Evolutionary conservation across 2,329 filamentous ascomycete genomes (phyloP), one percentile per base, ranked within the genome.

Genomic region (Talaromyces piceae): DNA sequence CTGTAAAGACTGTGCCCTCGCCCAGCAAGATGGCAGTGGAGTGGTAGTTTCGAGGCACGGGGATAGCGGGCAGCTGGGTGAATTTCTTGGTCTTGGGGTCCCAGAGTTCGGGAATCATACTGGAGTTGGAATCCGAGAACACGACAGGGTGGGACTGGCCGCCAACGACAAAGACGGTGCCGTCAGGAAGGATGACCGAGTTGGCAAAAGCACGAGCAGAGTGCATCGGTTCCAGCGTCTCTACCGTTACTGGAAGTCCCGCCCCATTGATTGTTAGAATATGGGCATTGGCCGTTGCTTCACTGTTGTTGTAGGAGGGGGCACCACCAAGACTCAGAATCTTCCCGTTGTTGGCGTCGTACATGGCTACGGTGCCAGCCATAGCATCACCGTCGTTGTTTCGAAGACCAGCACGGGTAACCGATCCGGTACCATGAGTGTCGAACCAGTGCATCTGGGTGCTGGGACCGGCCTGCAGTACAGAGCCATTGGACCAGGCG

Each of bases 321-420:
- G 73, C 63, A 7, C 79, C 79, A 8, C 80, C 79, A 12, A 72
- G 64, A 0, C 76, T 73, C 2, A 82, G 65, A 27, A 82, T 81
- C 61, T 80, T 79, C 27, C 79, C 79, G 1, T 58, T 60, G 0
- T 65, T 61, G 41, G 78, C 77, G 57, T 82, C 79, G 56, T 76
- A 82, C 78, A 83, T 81, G 54, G 78, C 71, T 4, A 74, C 73
- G 45, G 73, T 75, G 11, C 78, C 80, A 52, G 71, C 74, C 80
- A 83, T 83, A 2, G 77, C 64, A 54, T 80, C 72, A 9, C 70
- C 61, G 26, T 73, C 72, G 6, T 67, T 67, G 20, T 63, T 66
- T 4, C 77, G 67, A 3, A 54, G 64, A 0, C 78, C 78, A 1
- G 77, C 78, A 8, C 60, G 55, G 3, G 57, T 56, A 13, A 70